Evolutionary conservation across 108 stramenopile genomes (phyloP).

Genomic region (Cyclotella choctawhatcheeana): DNA sequence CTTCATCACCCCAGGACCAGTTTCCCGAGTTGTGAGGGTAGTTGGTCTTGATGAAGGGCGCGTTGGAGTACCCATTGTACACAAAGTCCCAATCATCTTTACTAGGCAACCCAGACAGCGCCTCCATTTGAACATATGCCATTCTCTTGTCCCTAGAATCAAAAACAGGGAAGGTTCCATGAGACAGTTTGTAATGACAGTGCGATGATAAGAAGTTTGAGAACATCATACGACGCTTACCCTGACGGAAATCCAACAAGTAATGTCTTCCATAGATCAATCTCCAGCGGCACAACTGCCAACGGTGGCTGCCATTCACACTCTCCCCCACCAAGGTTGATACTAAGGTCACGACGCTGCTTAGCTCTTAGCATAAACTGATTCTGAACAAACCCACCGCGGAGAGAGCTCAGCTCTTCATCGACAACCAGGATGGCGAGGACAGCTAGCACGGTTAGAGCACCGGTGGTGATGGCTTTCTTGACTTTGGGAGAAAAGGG

Average conservation of each 20-base stretch:
- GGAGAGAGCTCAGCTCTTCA: neutral
- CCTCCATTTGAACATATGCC: neutral
- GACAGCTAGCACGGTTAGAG: neutral
- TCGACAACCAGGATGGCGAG: neutral
- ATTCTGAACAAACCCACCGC: neutral
- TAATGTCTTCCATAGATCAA: neutral
- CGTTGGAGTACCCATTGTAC: conserved; percentile 18
- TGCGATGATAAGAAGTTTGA: neutral
- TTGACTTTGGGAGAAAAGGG: neutral
- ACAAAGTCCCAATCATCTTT: conserved; percentile 31
- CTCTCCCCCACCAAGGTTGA: neutral
- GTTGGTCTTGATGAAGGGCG: conserved; percentile 43
- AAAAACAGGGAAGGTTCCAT: neutral
- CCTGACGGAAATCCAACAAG: conserved; percentile 8
- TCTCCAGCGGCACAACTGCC: neutral
- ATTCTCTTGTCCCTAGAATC: neutral
- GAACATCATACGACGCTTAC: neutral
- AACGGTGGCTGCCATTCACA: conserved; percentile 1
- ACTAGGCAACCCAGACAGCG: neutral
- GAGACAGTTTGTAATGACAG: neutral
- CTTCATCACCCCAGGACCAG: conserved; percentile 24
- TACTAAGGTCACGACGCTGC: neutral
- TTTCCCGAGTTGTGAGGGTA: conserved; percentile 36
- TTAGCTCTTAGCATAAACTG: neutral
- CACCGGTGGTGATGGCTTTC: neutral